Conservation (phyloP, 345 rosid species). For the Citrus glauca region DNA sequence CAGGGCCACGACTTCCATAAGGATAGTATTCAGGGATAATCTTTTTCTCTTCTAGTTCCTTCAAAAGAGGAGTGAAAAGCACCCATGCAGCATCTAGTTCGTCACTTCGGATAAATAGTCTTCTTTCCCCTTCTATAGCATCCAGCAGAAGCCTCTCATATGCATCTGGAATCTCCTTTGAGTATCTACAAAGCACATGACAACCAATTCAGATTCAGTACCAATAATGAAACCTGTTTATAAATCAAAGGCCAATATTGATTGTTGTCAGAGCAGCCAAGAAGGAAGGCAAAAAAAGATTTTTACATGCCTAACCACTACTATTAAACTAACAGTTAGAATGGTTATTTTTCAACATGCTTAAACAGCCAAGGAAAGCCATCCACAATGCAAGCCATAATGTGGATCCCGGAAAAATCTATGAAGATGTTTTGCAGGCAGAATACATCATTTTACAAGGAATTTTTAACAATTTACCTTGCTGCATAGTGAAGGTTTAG, state of each 20-base stretch:
- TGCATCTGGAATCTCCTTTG: slow-evolving; percentile 97
- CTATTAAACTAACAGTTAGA: background rate
- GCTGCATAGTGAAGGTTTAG: slow-evolving; percentile 90
- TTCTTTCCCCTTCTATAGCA: slow-evolving; percentile 95
- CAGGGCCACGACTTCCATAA: slow-evolving; percentile 98
- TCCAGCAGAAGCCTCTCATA: slow-evolving; percentile 95
- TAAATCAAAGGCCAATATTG: no score
- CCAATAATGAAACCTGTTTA: no score
- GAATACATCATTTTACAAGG: background rate
- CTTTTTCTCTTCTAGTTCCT: slow-evolving; percentile 81
- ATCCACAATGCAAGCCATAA: background rate
- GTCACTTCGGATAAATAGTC: slow-evolving; percentile 92
- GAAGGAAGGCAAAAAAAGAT: background rate
- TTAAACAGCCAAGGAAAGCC: background rate
- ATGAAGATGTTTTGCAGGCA: background rate
- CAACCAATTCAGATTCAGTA: background rate
- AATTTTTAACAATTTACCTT: slow-evolving; percentile 38
- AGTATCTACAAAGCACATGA: slow-evolving; percentile 45
- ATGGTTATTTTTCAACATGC: background rate
- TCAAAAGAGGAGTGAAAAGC: slow-evolving; percentile 73
- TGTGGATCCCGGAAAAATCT: background rate
- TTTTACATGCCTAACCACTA: background rate
- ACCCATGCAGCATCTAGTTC: slow-evolving; percentile 97
- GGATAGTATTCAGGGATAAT: slow-evolving; percentile 86
- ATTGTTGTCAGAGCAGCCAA: background rate